Evolutionary conservation across 75 land plant genomes (phyloP).

Genomic region (Gnetum montanum): DNA sequence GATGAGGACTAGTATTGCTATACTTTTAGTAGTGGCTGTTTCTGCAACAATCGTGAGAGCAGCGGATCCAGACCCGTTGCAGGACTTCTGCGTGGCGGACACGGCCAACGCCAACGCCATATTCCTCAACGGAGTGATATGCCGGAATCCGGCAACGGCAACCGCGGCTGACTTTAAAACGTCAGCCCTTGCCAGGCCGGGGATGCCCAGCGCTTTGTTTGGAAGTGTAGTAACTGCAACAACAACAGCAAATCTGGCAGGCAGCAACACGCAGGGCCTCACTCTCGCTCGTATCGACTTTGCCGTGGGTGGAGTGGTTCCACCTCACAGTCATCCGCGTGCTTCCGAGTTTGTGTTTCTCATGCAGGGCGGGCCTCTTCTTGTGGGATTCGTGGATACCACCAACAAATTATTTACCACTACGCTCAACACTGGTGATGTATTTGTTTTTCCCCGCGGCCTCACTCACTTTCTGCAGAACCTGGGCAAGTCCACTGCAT

Average conservation of each 20-base stretch:
- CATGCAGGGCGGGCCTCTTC: conserved; percentile 12
- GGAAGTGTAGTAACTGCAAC: conserved; percentile 16
- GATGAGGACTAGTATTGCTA: no score
- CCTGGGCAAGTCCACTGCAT: conserved; percentile 1
- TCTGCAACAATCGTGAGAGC: no score
- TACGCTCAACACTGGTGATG: conserved; percentile 17
- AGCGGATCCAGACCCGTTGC: conserved; percentile 48
- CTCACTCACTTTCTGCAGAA: conserved; percentile 35
- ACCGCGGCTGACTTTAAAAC: conserved; percentile 14
- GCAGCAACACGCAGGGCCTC: conserved; percentile 33
- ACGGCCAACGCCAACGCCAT: background rate
- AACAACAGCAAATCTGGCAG: conserved; percentile 17
- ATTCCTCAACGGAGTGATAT: conserved; percentile 40
- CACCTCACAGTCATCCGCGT: conserved; percentile 34
- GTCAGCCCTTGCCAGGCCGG: conserved; percentile 12
- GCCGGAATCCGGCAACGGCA: conserved; percentile 19
- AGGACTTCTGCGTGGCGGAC: conserved; percentile 56
- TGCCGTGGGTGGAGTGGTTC: conserved; percentile 24
- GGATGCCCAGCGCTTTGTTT: conserved; percentile 16
- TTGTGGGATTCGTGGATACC: conserved; percentile 28
- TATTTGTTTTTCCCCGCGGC: conserved; percentile 31
- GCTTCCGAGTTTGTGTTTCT: conserved; percentile 20
- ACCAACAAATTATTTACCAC: conserved; percentile 14
- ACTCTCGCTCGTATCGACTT: conserved; percentile 25
- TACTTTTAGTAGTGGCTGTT: no score